Percentiles rank a stretch among this genome's conserved stretches.
Evolutionary conservation across 2,329 filamentous ascomycete species (phyloP).

Genomic region (Cercospora berteroae): DNA sequence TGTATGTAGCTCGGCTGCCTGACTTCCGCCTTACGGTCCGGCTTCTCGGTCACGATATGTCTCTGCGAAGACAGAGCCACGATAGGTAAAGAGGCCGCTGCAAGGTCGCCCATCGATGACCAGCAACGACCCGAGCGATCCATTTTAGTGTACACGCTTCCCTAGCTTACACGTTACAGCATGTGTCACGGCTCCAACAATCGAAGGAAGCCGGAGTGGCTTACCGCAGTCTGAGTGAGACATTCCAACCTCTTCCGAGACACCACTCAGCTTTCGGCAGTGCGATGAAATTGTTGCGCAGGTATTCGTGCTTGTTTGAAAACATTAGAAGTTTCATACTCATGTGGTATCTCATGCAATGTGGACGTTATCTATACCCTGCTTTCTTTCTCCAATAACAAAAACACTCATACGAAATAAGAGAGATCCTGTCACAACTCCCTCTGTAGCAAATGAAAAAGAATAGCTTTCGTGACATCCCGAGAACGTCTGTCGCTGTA

Average conservation of each 20-base stretch:
- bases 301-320: background rate
- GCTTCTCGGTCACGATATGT: background rate
- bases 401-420: background rate
- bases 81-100: background rate
- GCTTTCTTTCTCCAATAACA: background rate
- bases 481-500: background rate
- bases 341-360: conserved; percentile 1
- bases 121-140: background rate
- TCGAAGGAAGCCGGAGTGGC: background rate
- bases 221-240: background rate
- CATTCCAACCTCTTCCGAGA: background rate
- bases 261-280: background rate
- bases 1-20: background rate
- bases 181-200: conserved; percentile 2
- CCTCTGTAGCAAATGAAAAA: background rate
- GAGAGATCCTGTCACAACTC: background rate
- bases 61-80: background rate
- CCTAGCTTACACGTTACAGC: background rate
- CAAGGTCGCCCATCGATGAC: background rate
- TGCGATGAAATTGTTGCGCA: background rate
- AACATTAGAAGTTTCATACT: background rate
- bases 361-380: background rate
- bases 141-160: background rate
- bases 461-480: background rate
- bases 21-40: background rate